phyloP scores from a whole-genome alignment of 352 stramenopile species.

The Blastocystis sp. region DNA sequence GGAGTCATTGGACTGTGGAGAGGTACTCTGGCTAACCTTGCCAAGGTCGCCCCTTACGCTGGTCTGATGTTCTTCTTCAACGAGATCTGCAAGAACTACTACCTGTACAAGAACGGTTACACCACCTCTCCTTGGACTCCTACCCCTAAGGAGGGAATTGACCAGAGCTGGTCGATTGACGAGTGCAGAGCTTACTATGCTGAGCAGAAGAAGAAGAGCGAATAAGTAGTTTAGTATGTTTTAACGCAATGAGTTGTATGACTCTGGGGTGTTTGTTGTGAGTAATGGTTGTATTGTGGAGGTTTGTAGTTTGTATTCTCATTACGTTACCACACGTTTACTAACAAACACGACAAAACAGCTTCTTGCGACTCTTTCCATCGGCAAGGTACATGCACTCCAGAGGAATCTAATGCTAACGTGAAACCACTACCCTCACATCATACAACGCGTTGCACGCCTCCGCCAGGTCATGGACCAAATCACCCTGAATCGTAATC shows the following conservation, averaged over 20 bases:
- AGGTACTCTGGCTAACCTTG: constrained; percentile 33
- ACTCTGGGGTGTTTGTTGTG: too few species aligned
- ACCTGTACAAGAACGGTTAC: constrained; percentile 30
- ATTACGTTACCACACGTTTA: too few species aligned
- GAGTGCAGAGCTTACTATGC: neutral
- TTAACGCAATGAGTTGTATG: constrained; percentile 24
- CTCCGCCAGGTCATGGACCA: constrained; percentile 23
- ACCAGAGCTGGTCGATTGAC: neutral
- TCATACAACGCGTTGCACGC: constrained; percentile 45
- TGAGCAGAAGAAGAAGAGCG: neutral
- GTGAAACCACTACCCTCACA: constrained; percentile 2
- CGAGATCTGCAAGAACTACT: constrained; percentile 37
- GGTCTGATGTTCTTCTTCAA: constrained; percentile 11
- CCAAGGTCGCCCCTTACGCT: constrained; percentile 13
- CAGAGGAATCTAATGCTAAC: constrained; percentile 20
- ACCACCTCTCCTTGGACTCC: neutral
- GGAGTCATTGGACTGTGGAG: constrained; percentile 19
- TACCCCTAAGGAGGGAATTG: neutral
- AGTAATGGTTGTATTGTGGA: too few species aligned
- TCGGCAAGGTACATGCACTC: constrained; percentile 38
- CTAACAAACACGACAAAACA: neutral
- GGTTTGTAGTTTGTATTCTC: too few species aligned
- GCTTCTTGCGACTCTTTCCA: constrained; percentile 30
- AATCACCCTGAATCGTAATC: constrained; percentile 56
- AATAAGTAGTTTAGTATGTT: constrained; percentile 19